Base-by-base conservation (phyloP, 495 filamentous ascomycete species). In the Podospora australis region DNA sequence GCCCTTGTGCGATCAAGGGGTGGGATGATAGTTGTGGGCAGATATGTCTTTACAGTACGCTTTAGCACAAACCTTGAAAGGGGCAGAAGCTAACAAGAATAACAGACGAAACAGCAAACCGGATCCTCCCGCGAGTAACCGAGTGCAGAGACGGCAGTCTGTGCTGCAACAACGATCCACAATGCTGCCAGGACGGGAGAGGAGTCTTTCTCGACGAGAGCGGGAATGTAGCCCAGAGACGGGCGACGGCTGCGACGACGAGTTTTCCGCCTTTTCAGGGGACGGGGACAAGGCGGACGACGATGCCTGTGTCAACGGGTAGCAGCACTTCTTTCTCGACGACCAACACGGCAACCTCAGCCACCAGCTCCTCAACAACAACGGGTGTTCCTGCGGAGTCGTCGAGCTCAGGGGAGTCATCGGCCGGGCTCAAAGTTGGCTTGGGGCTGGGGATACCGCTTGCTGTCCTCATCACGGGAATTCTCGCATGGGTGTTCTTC, bases 31-130 rank as follows among this genome's bases (percentile, higher is more conserved):
- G 25, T 7, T 64, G 60, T 49, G 55, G 48, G 9, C 55, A 64
- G 46, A 59, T 64, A 17, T 64, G 60, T 38, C 48, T 55, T 40
- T 64, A 59, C 51, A 50, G 60, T 63, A 53, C 3, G 51, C 29
- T 48, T 6, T n/a, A 16, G 16, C 14, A 16, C 29, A 35, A 3
- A 46, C 17, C 7, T 11, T 1, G 6, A 14, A 16, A 8, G 23
- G 28, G 17, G 6, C 13, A 20, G 17, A 20, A 7, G 16, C 21
- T 43, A 17, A 40, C 20, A 16, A 4, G 13, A 17, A 23, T 1
- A 14, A 28, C 22, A 49, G 46, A 51, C 23, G 52, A 59, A 24
- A 50, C 46, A 4, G 28, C 19, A 13, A 25, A 26, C 11, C 51
- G 50, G 4, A 26, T 35, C 7, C 40, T 64, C 11, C 60, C 60